phyloP scores from a whole-genome alignment of 2,329 filamentous ascomycete species.

The Corinectria fuckeliana region DNA sequence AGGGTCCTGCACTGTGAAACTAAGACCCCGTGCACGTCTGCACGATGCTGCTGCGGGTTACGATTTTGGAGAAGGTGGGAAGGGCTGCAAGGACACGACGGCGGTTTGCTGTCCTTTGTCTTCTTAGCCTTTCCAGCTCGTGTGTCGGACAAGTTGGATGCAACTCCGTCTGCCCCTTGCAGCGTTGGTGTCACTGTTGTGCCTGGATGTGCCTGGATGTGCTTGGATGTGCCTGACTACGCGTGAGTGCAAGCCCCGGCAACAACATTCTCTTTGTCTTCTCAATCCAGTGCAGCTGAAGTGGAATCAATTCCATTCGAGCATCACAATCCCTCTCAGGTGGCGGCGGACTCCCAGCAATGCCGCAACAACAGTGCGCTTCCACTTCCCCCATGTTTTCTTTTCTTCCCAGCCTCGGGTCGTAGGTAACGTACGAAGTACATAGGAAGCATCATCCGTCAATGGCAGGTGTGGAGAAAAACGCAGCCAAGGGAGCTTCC shows the following conservation, averaged over 20 bases:
- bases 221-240: slow-evolving; percentile 13
- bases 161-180: slow-evolving; percentile 11
- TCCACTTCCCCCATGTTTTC: neutral
- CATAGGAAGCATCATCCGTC: neutral
- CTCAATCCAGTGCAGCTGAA: neutral
- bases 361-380: neutral
- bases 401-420: neutral
- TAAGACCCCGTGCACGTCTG: neutral
- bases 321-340: slow-evolving; percentile 1
- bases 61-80: neutral
- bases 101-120: neutral
- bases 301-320: neutral
- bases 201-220: neutral
- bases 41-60: neutral
- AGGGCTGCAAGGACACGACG: neutral
- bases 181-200: slow-evolving; percentile 4
- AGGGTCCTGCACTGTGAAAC: neutral
- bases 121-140: neutral
- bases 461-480: slow-evolving; percentile 35
- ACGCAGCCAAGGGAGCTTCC: slow-evolving; percentile 37
- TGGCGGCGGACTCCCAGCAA: neutral
- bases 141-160: neutral
- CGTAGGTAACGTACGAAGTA: slow-evolving; percentile 8
- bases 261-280: no score
- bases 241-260: neutral